These are phyloP conservation scores for Phaeosphaeria sp. DNA, from an alignment of 2,329 filamentous ascomycete species.

Conservation along the genomic window DNA sequence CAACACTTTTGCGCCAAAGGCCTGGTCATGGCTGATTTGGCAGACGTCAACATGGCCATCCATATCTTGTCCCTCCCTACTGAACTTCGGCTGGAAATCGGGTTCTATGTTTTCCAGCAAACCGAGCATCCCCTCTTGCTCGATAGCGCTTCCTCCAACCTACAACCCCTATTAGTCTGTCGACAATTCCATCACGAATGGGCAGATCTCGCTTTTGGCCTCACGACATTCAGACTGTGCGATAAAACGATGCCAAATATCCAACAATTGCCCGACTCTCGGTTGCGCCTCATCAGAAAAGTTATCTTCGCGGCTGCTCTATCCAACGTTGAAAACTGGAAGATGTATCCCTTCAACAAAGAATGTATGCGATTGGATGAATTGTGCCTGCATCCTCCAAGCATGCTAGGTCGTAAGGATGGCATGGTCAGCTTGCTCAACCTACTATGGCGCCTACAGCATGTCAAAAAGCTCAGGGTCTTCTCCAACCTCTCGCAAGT, in stretches of 20 bases:
- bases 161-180: constrained; percentile 48
- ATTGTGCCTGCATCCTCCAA: background rate
- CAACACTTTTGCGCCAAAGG: background rate
- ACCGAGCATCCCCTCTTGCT: constrained; percentile 12
- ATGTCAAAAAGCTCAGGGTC: constrained; percentile 45
- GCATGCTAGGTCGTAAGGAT: background rate
- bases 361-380: constrained; percentile 38
- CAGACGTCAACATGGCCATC: constrained; percentile 1
- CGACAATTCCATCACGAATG: constrained; percentile 48
- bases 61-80: constrained; percentile 39
- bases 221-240: constrained; percentile 44
- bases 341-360: constrained; percentile 39
- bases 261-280: constrained; percentile 5
- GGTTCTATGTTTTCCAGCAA: constrained; percentile 30
- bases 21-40: background rate
- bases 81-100: constrained; percentile 46
- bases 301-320: constrained; percentile 36
- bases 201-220: constrained; percentile 40
- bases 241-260: constrained; percentile 7
- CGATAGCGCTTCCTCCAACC: constrained; percentile 20
- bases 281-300: constrained; percentile 25
- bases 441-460: constrained; percentile 28
- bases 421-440: constrained; percentile 9
- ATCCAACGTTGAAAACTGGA: constrained; percentile 40
- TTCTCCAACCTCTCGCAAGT: constrained; percentile 29